Percentiles rank a stretch among this genome's conserved stretches.
Conservation (phyloP, 1,284 basidiomycete genomes). For the Ceratobasidium sp. region DNA sequence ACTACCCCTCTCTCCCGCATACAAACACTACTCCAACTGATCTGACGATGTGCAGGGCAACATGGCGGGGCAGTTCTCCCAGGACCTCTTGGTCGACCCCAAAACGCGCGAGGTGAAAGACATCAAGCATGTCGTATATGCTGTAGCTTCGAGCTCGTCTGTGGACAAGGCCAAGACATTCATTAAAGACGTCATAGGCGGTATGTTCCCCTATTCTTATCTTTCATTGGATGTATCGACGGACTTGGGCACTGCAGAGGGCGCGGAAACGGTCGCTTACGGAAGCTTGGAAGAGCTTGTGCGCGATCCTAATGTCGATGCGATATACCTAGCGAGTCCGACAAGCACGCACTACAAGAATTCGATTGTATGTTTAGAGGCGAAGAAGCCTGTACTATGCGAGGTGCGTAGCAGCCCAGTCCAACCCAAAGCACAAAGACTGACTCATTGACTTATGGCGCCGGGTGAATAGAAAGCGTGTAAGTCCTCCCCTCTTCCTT, state of each 20-base stretch:
- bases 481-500: conserved; percentile 29
- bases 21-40: too few relatives aligned
- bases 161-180: conserved; percentile 60
- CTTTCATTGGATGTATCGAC: not conserved
- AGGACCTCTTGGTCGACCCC: conserved; percentile 51
- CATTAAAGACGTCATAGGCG: conserved; percentile 55
- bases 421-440: not conserved
- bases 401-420: conserved; percentile 52
- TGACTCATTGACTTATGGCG: not conserved
- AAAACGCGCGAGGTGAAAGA: conserved; percentile 58
- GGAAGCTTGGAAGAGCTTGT: conserved; percentile 64
- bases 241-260: not conserved
- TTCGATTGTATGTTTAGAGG: conserved; percentile 59
- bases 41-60: conserved; percentile 40
- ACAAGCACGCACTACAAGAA: conserved; percentile 64
- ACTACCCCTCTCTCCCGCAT: not conserved
- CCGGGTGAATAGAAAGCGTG: conserved; percentile 47
- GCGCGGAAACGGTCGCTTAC: conserved; percentile 53
- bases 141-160: conserved; percentile 62
- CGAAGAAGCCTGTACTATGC: conserved; percentile 63
- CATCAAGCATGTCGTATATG: conserved; percentile 61
- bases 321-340: conserved; percentile 63
- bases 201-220: conserved; percentile 21
- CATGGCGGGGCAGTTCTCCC: conserved; percentile 50
- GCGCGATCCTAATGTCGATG: conserved; percentile 60